These are phyloP conservation scores for Microdochium nivale DNA, from an alignment of 2,329 filamentous ascomycete species.

Conservation along the genomic window DNA sequence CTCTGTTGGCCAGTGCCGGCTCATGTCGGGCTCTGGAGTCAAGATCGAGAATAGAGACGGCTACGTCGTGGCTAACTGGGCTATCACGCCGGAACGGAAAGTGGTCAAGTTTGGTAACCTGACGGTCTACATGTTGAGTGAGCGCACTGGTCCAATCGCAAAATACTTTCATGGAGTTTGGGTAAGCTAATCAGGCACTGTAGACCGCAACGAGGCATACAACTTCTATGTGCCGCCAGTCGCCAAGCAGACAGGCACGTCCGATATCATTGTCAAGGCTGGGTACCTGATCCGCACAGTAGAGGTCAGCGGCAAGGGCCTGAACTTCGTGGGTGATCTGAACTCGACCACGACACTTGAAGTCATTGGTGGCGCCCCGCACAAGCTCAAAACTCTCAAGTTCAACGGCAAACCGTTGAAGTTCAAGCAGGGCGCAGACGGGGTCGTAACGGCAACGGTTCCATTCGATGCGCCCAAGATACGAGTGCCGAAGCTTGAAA, in stretches of 20 bases:
- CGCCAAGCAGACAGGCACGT: background rate
- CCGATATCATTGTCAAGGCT: conserved; percentile 46
- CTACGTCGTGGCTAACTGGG: too few species aligned
- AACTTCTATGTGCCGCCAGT: conserved; percentile 53
- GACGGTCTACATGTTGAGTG: too few species aligned
- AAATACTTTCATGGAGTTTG: too few species aligned
- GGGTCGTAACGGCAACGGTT: conserved; percentile 19
- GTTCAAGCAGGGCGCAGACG: conserved; percentile 20
- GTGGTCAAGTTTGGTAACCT: too few species aligned
- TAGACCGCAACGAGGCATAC: conserved; percentile 58
- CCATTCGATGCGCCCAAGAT: conserved; percentile 5
- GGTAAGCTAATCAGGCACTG: too few species aligned
- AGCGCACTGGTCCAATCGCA: too few species aligned
- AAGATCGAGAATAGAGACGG: too few species aligned
- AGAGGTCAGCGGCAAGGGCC: conserved; percentile 40
- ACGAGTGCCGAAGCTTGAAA: background rate
- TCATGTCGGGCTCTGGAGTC: too few species aligned
- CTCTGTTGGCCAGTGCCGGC: background rate
- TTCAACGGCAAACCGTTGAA: conserved; percentile 46
- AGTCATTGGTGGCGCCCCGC: conserved; percentile 52
- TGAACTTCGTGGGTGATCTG: conserved; percentile 62
- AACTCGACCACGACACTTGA: conserved; percentile 62
- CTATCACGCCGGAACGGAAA: too few species aligned
- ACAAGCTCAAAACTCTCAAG: conserved; percentile 39
- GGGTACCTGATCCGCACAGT: conserved; percentile 58